A percentile compares a stretch with the other conserved stretches of the same genome.
These are phyloP conservation scores for Argentina anserina DNA, from an alignment of 306 rosid genomes.

Conservation along the genomic window DNA sequence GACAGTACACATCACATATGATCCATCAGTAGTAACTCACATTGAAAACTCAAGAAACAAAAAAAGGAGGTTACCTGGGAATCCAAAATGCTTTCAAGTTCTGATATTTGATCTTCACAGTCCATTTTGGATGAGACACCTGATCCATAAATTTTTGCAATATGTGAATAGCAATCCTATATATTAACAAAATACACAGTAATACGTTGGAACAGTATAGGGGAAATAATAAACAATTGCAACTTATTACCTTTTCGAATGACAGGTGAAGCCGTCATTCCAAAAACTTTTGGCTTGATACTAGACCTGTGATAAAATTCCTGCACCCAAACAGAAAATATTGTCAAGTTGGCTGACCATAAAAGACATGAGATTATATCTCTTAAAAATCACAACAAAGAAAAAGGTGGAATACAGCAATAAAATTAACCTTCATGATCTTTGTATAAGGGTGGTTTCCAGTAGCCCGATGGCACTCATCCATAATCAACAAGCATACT, in stretches of 20 bases:
- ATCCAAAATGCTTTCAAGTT: slow-evolving; percentile 75
- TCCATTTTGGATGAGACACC: slow-evolving; percentile 68
- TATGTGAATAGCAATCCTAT: neutral
- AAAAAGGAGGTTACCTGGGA: slow-evolving; percentile 43
- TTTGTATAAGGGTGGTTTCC: slow-evolving; percentile 86
- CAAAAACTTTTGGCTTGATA: slow-evolving; percentile 81
- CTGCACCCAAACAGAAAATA: slow-evolving; percentile 44
- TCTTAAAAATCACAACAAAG: slow-evolving; percentile 5
- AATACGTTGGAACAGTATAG: neutral
- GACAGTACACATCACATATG: slow-evolving; percentile 6
- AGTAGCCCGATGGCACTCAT: slow-evolving; percentile 79
- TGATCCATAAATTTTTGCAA: slow-evolving; percentile 23
- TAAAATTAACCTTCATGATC: slow-evolving; percentile 73
- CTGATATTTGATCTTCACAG: slow-evolving; percentile 70
- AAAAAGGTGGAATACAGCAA: slow-evolving; percentile 12
- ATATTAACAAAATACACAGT: neutral
- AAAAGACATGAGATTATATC: slow-evolving; percentile 14
- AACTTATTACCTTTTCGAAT: slow-evolving; percentile 55
- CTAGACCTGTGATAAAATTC: slow-evolving; percentile 77
- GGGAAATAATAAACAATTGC: slow-evolving; percentile 2
- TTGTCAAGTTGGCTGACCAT: slow-evolving; percentile 7
- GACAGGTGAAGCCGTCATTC: slow-evolving; percentile 93
- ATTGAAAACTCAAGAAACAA: neutral
- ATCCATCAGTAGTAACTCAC: slow-evolving; percentile 10
- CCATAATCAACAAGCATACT: slow-evolving; percentile 66